Percentiles rank a stretch among this genome's conserved stretches.
Evolutionary conservation across 441 rosid species (phyloP).

Genomic region (Raphanus hybrid): DNA sequence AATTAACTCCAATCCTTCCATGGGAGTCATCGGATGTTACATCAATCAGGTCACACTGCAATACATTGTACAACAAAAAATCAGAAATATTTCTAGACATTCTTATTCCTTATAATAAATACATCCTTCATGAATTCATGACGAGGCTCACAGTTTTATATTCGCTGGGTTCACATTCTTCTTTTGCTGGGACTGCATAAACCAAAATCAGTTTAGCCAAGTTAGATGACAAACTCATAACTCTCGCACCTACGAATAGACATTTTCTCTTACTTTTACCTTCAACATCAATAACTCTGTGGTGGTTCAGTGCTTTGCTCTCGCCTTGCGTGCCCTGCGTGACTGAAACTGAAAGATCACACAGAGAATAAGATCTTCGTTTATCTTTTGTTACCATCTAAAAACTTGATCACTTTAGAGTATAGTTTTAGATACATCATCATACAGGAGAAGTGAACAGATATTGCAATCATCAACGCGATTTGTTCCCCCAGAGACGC

Average conservation of each 20-base stretch:
- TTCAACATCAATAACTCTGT: slow-evolving; percentile 33
- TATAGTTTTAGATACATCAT: slow-evolving; percentile 2
- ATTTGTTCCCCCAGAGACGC: background rate
- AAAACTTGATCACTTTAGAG: background rate
- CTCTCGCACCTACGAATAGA: slow-evolving; percentile 32
- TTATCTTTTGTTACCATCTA: background rate
- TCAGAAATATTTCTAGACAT: slow-evolving; percentile 15
- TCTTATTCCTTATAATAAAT: background rate
- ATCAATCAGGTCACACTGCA: slow-evolving; percentile 50
- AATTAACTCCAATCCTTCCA: slow-evolving; percentile 37
- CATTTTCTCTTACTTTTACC: slow-evolving; percentile 25
- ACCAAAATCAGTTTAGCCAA: slow-evolving; percentile 2
- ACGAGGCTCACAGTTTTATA: slow-evolving; percentile 22
- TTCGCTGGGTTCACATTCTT: slow-evolving; percentile 27
- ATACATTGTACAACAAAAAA: slow-evolving; percentile 31
- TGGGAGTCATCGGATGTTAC: slow-evolving; percentile 45
- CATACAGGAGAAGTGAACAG: background rate
- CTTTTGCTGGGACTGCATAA: slow-evolving; percentile 20
- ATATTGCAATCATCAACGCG: slow-evolving; percentile 1
- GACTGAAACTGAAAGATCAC: slow-evolving; percentile 29
- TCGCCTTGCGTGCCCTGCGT: background rate
- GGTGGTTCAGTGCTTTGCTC: slow-evolving; percentile 9
- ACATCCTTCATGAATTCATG: slow-evolving; percentile 10
- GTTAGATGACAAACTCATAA: background rate
- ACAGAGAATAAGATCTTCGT: background rate